Conservation (phyloP, 78 protist species). For the Protostelium mycophagum region DNA sequence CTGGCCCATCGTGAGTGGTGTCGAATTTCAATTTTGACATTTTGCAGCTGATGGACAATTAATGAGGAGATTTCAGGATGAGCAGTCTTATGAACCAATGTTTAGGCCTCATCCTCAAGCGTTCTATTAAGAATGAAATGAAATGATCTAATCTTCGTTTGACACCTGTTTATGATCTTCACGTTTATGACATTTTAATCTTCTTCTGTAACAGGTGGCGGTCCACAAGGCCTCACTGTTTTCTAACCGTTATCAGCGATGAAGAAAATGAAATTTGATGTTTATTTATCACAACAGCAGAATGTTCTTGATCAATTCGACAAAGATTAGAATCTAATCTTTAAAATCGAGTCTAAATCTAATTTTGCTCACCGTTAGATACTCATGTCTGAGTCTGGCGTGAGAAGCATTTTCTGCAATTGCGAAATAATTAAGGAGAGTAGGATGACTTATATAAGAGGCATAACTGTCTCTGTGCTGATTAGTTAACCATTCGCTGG, state of each 20-base stretch:
- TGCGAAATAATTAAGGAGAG: conserved; percentile 49
- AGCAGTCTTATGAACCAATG: too few species aligned
- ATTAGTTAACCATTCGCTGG: conserved; percentile 78
- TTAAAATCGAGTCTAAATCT: too few species aligned
- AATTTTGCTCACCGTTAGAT: conserved; percentile 19
- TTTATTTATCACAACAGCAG: not conserved
- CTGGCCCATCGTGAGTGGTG: too few species aligned
- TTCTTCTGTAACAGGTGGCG: conserved; percentile 38
- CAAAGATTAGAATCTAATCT: not conserved
- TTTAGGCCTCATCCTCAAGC: too few species aligned
- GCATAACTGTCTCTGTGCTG: conserved; percentile 82
- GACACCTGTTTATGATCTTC: too few species aligned
- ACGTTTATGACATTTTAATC: too few species aligned
- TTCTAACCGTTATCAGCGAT: conserved; percentile 13
- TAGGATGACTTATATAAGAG: conserved; percentile 68
- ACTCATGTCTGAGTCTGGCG: conserved; percentile 31
- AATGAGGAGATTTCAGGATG: too few species aligned
- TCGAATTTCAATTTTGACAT: too few species aligned
- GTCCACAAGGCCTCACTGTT: conserved; percentile 54
- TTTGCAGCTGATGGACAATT: too few species aligned
- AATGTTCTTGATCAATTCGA: not conserved
- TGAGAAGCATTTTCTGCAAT: conserved; percentile 72
- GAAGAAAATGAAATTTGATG: not conserved
- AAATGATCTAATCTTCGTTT: too few species aligned
- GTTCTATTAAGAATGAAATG: too few species aligned